Conservation (phyloP, 2,329 filamentous ascomycete species). For the Stachybotrys chartarum region DNA sequence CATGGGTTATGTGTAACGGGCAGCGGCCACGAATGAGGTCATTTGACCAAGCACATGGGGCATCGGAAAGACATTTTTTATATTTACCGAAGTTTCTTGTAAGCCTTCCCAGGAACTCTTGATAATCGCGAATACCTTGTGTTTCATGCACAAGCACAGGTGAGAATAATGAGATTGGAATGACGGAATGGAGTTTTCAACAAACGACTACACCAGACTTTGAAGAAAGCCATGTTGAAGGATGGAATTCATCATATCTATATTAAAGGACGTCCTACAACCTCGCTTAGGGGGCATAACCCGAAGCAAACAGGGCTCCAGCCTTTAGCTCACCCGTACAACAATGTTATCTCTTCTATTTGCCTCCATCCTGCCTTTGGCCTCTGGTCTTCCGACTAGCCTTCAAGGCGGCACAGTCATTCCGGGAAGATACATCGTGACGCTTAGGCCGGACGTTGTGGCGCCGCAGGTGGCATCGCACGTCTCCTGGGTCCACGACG, state of each 20-base stretch:
- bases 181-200: background rate
- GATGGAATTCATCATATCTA: background rate
- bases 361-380: background rate
- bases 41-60: background rate
- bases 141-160: background rate
- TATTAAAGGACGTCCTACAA: no score
- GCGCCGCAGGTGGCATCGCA: slow-evolving; percentile 24
- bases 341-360: background rate
- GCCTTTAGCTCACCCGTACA: no score
- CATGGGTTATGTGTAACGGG: background rate
- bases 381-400: background rate
- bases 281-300: no score
- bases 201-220: background rate
- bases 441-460: slow-evolving; percentile 21
- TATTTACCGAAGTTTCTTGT: background rate
- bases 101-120: background rate
- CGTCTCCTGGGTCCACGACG: slow-evolving; percentile 20
- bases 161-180: background rate
- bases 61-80: background rate
- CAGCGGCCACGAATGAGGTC: background rate
- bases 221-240: background rate
- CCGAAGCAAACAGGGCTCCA: no score
- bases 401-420: background rate
- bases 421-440: slow-evolving; percentile 9
- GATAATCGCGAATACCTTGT: background rate